A percentile compares a stretch with the other conserved stretches of the same genome.
Conservation (phyloP, 257 asterid genomes). For the Parsonsia alboflavescens region DNA sequence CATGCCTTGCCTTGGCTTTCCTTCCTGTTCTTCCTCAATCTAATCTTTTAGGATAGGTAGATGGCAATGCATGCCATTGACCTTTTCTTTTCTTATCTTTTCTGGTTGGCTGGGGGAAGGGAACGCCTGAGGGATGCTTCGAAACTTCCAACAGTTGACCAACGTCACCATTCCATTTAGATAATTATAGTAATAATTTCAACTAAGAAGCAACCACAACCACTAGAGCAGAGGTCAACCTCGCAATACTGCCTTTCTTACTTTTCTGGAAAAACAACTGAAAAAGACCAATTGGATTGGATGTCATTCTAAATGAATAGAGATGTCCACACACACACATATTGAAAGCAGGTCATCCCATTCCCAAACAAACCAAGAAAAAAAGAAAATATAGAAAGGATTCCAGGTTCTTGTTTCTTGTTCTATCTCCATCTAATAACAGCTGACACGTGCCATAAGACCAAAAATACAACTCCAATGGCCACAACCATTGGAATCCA, state of each 20-base stretch:
- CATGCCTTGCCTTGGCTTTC: too few species aligned
- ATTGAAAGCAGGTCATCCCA: not conserved
- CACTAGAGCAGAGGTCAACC: not conserved
- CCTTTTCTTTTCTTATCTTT: too few species aligned
- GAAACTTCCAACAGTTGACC: not conserved
- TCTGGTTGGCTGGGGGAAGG: too few species aligned
- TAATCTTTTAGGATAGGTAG: too few species aligned
- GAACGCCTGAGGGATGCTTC: not conserved
- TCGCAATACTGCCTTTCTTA: not conserved
- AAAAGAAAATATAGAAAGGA: not conserved
- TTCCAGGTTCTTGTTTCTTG: not conserved
- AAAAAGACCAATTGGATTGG: too few species aligned
- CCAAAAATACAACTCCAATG: not conserved
- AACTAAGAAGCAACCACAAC: not conserved
- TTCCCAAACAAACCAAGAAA: not conserved
- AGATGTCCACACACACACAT: not conserved
- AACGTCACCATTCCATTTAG: too few species aligned
- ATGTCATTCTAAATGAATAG: not conserved
- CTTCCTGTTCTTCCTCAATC: constrained; percentile 5
- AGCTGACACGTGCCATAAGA: not conserved
- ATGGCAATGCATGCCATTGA: not conserved
- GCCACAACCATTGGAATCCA: not conserved
- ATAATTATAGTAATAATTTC: too few species aligned
- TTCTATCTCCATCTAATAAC: not conserved
- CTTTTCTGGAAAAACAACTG: too few species aligned